These are phyloP conservation scores for Bipolaris oryzae DNA, from an alignment of 2,329 filamentous ascomycete genomes.

Conservation along the genomic window DNA sequence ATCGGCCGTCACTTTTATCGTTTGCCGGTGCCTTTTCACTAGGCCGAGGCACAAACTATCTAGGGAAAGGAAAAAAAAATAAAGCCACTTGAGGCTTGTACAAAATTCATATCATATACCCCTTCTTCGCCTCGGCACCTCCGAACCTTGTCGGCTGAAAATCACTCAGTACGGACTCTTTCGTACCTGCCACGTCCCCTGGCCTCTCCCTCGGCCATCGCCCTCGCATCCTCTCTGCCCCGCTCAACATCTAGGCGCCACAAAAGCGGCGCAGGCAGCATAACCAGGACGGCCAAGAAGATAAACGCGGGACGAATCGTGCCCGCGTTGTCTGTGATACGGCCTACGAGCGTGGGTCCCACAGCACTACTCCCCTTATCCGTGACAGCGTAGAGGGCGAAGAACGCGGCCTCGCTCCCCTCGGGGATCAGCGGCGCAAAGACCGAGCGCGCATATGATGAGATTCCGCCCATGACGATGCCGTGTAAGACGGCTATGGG, in stretches of 20 bases:
- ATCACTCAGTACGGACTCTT: constrained; percentile 24
- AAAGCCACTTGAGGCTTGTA: constrained; percentile 12
- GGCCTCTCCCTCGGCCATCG: constrained; percentile 29
- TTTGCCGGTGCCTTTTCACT: background rate
- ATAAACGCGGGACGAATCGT: constrained; percentile 69
- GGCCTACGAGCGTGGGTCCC: constrained; percentile 86
- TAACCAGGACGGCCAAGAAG: constrained; percentile 80
- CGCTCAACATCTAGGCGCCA: constrained; percentile 77
- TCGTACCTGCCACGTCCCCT: constrained; percentile 24
- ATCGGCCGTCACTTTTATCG: background rate
- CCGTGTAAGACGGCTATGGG: constrained; percentile 85
- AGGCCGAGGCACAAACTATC: background rate
- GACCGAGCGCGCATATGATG: constrained; percentile 85
- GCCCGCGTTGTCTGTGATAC: constrained; percentile 73
- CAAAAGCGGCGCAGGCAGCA: constrained; percentile 78
- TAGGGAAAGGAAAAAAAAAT: background rate
- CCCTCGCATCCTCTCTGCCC: constrained; percentile 46
- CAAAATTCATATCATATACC: constrained; percentile 5
- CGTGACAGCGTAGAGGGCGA: constrained; percentile 91
- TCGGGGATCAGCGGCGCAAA: constrained; percentile 90
- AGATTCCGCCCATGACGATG: constrained; percentile 84
- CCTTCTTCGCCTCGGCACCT: too few species aligned
- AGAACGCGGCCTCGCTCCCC: constrained; percentile 90
- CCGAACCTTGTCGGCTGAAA: background rate
- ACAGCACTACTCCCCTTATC: constrained; percentile 93